Percentiles rank a stretch among this genome's conserved stretches.
Evolutionary conservation across 371 early-diverging fungal species (phyloP).

Genomic region (Dichotomocladium elegans): DNA sequence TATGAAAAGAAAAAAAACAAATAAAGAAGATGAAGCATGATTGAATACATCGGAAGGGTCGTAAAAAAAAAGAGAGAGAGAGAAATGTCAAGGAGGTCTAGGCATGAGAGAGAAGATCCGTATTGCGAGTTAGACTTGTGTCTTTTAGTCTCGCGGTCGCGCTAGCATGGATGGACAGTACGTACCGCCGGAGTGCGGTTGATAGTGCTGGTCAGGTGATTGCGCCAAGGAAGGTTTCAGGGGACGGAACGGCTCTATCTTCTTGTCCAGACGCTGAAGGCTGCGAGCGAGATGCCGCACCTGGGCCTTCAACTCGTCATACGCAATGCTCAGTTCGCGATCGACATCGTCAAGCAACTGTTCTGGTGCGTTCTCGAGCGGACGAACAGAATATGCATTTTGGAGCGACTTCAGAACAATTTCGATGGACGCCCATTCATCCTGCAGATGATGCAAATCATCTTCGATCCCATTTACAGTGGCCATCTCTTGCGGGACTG

Average conservation of each 20-base stretch:
- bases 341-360: slow-evolving; percentile 24
- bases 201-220: no score
- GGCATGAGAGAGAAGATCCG: no score
- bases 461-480: slow-evolving; percentile 11
- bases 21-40: no score
- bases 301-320: slow-evolving; percentile 26
- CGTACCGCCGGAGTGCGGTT: no score
- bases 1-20: no score
- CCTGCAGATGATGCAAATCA: slow-evolving; percentile 11
- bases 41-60: no score
- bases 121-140: no score
- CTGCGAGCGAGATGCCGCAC: slow-evolving; percentile 25
- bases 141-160: no score
- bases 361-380: slow-evolving; percentile 10
- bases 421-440: slow-evolving; percentile 20
- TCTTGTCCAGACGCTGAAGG: slow-evolving; percentile 16
- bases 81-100: no score
- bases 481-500: background rate
- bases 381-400: slow-evolving; percentile 9
- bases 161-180: no score
- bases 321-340: slow-evolving; percentile 24
- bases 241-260: slow-evolving; percentile 8
- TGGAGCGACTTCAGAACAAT: slow-evolving; percentile 15
- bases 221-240: no score
- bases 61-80: no score